Evolutionary conservation across 2,329 filamentous ascomycete species (phyloP).

Genomic region (Pseudogymnoascus pannorum): DNA sequence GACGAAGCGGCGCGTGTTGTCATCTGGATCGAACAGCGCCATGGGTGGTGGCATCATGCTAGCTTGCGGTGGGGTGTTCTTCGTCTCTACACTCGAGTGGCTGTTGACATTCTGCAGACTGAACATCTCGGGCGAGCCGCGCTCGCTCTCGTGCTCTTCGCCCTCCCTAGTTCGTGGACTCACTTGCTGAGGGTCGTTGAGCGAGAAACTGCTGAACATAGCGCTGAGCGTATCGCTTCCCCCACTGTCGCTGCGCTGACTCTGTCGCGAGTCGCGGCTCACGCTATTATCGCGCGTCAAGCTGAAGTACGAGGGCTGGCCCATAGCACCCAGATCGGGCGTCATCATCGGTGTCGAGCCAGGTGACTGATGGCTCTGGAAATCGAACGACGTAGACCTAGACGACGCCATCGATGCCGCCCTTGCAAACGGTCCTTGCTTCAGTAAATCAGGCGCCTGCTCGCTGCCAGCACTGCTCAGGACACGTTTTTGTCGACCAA

Average conservation of each 20-base stretch:
- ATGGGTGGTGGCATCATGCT: constrained; percentile 83
- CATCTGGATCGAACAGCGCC: constrained; percentile 92
- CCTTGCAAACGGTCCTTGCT: constrained; percentile 82
- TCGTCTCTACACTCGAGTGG: constrained; percentile 37
- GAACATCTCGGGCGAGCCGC: constrained; percentile 67
- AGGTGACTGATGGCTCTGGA: constrained; percentile 74
- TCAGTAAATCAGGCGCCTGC: constrained; percentile 84
- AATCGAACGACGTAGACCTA: constrained; percentile 86
- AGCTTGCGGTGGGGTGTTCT: constrained; percentile 53
- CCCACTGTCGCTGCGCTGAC: constrained; percentile 84
- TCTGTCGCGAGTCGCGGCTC: constrained; percentile 62
- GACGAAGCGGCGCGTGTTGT: constrained; percentile 87
- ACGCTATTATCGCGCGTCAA: constrained; percentile 52
- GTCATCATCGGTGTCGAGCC: constrained; percentile 80
- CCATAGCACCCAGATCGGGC: constrained; percentile 62
- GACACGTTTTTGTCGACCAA: constrained; percentile 91
- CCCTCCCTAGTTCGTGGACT: constrained; percentile 51
- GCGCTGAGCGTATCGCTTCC: constrained; percentile 78
- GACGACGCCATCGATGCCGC: constrained; percentile 83
- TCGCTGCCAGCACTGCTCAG: constrained; percentile 72
- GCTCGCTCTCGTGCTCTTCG: constrained; percentile 58
- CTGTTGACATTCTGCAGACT: constrained; percentile 48
- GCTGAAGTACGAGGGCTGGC: constrained; percentile 90
- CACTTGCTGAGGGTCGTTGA: constrained; percentile 48
- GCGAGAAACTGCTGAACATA: constrained; percentile 73